phyloP scores from a whole-genome alignment of 2,329 filamentous ascomycete genomes.

The Aphanoascus verrucosus region DNA sequence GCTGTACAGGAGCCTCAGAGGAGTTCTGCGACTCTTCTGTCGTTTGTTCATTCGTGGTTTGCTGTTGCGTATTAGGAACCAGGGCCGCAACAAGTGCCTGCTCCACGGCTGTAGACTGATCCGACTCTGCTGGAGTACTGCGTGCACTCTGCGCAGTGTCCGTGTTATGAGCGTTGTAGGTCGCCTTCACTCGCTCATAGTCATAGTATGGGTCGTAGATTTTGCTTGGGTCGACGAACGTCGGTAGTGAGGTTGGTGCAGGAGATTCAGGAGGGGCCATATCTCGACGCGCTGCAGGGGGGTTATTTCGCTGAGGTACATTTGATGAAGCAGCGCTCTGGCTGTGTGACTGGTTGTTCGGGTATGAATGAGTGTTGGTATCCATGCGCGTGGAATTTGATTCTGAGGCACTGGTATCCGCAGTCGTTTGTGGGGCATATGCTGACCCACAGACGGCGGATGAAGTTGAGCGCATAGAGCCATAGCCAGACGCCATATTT shows the following conservation, averaged over 20 bases:
- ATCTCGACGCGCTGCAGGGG: not conserved
- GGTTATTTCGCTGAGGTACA: not conserved
- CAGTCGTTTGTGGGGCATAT: not conserved
- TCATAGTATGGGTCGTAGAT: conserved; percentile 46
- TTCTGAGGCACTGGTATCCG: not conserved
- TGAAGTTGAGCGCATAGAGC: not conserved
- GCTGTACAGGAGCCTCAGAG: not conserved
- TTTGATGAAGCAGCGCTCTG: not conserved
- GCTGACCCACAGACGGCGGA: not conserved
- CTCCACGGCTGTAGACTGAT: not conserved
- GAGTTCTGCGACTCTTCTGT: not conserved
- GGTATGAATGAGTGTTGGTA: not conserved
- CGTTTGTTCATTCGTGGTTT: not conserved
- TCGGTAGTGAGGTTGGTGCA: conserved; percentile 19
- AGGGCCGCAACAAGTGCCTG: conserved; percentile 2
- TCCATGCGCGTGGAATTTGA: not conserved
- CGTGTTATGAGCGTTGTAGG: conserved; percentile 6
- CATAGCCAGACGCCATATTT: not conserved
- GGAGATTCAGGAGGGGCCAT: not conserved
- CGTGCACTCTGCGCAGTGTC: not conserved
- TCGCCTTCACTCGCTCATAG: conserved; percentile 25
- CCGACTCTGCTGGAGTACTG: conserved; percentile 4
- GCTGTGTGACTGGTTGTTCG: not conserved
- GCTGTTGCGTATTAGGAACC: not conserved
- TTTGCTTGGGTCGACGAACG: conserved; percentile 44